A percentile compares a stretch with the other conserved stretches of the same genome.
Evolutionary conservation across 2,329 filamentous ascomycete species (phyloP).

Genomic region (Triangularia setosa): DNA sequence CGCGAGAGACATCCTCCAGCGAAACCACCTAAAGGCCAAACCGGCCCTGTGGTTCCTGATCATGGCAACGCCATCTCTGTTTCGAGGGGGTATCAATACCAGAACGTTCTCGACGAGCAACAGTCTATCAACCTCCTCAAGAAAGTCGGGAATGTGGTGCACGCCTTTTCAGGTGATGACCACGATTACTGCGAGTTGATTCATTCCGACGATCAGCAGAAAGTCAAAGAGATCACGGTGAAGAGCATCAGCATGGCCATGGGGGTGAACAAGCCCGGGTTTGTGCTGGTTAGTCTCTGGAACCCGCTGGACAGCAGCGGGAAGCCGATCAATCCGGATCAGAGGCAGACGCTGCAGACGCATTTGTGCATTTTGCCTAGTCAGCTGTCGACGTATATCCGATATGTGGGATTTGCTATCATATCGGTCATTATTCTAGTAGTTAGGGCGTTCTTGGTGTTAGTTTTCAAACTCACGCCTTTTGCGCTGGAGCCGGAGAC

Average conservation of each 20-base stretch:
- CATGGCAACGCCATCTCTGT: slow-evolving; percentile 76
- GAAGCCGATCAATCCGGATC: slow-evolving; percentile 41
- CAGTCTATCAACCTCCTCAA: slow-evolving; percentile 73
- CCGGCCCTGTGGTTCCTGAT: slow-evolving; percentile 53
- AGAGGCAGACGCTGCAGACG: slow-evolving; percentile 68
- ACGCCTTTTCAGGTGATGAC: slow-evolving; percentile 93
- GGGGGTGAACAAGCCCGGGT: slow-evolving; percentile 84
- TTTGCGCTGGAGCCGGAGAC: slow-evolving; percentile 48
- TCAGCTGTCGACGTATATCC: slow-evolving; percentile 78
- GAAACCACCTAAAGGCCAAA: slow-evolving; percentile 56
- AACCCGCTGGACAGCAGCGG: slow-evolving; percentile 73
- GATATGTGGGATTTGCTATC: slow-evolving; percentile 64
- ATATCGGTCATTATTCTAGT: slow-evolving; percentile 48
- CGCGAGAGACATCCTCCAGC: slow-evolving; percentile 80
- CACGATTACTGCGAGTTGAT: slow-evolving; percentile 95
- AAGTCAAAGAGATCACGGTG: slow-evolving; percentile 80
- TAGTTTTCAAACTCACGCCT: slow-evolving; percentile 48
- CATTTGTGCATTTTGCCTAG: slow-evolving; percentile 88
- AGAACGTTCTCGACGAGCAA: slow-evolving; percentile 79
- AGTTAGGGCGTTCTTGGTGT: slow-evolving; percentile 54
- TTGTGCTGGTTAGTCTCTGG: slow-evolving; percentile 84
- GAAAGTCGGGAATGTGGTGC: slow-evolving; percentile 74
- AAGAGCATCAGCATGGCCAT: slow-evolving; percentile 96
- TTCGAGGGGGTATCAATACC: slow-evolving; percentile 84
- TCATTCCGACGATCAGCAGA: slow-evolving; percentile 65